Evolutionary conservation across 2,329 filamentous ascomycete species (phyloP).

Genomic region (Fusarium continuum): DNA sequence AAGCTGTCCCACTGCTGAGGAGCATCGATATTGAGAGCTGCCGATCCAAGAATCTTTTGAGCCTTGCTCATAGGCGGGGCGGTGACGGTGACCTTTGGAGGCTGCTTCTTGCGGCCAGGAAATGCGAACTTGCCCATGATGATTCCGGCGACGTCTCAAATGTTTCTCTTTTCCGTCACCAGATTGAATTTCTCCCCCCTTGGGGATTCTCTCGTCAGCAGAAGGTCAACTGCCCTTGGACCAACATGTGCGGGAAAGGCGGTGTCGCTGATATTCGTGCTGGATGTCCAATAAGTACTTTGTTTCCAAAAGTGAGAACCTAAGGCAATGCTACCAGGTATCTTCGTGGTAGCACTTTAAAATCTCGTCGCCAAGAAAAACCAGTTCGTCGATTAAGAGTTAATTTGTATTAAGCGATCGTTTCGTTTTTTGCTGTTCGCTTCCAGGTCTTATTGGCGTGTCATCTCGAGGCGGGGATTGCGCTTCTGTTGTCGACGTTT

Average conservation of each 20-base stretch:
- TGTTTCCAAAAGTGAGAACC: background rate
- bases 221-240: conserved; percentile 27
- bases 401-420: conserved; percentile 7
- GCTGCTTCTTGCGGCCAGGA: conserved; percentile 43
- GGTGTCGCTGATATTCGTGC: conserved; percentile 5
- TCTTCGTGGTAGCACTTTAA: background rate
- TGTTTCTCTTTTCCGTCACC: conserved; percentile 19
- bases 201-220: conserved; percentile 36
- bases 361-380: conserved; percentile 1
- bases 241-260: conserved; percentile 37
- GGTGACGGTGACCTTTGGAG: conserved; percentile 41
- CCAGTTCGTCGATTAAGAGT: background rate
- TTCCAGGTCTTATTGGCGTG: conserved; percentile 12
- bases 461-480: conserved; percentile 12
- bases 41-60: conserved; percentile 42
- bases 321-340: background rate
- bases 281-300: background rate
- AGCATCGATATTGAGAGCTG: conserved; percentile 40
- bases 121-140: conserved; percentile 47
- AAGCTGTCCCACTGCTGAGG: conserved; percentile 33
- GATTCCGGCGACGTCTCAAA: conserved; percentile 6
- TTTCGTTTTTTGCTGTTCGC: conserved; percentile 12
- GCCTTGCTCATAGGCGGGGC: conserved; percentile 42
- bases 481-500: background rate
- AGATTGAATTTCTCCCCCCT: conserved; percentile 24